Evolutionary conservation across 768 basidiomycete species (phyloP).

Genomic region (Amanita muscaria): DNA sequence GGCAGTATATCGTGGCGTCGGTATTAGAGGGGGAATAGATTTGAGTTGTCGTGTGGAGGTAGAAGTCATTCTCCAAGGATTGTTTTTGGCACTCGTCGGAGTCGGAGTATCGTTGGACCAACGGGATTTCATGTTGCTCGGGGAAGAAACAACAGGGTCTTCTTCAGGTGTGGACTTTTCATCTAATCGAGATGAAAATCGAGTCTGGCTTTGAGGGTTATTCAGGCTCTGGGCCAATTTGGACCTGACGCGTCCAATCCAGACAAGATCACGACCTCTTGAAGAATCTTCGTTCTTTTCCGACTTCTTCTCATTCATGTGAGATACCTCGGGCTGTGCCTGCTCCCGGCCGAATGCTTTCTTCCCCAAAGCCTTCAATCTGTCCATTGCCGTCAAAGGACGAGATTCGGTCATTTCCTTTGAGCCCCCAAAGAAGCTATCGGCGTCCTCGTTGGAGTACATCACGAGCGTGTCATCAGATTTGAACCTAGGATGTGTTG

Average conservation of each 20-base stretch:
- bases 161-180: constrained; percentile 11
- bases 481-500: constrained; percentile 1
- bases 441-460: constrained; percentile 22
- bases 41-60: neutral
- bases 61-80: constrained; percentile 1
- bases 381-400: constrained; percentile 26
- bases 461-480: constrained; percentile 5
- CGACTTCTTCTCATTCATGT: constrained; percentile 2
- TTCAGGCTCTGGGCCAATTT: constrained; percentile 18
- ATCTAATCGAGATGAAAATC: constrained; percentile 1
- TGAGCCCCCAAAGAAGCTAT: constrained; percentile 31
- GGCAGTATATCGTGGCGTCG: too few species aligned
- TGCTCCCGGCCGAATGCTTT: constrained; percentile 23
- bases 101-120: constrained; percentile 26
- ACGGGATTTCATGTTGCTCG: constrained; percentile 15
- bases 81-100: constrained; percentile 9
- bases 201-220: constrained; percentile 3
- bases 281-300: constrained; percentile 4
- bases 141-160: constrained; percentile 9
- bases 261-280: constrained; percentile 14
- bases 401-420: constrained; percentile 7
- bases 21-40: neutral
- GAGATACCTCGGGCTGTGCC: constrained; percentile 1
- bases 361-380: constrained; percentile 36
- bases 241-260: constrained; percentile 29